Evolutionary conservation across 768 basidiomycete genomes (phyloP), one percentile per base, ranked within the genome.

Genomic region (Xerocomellus intermedius): DNA sequence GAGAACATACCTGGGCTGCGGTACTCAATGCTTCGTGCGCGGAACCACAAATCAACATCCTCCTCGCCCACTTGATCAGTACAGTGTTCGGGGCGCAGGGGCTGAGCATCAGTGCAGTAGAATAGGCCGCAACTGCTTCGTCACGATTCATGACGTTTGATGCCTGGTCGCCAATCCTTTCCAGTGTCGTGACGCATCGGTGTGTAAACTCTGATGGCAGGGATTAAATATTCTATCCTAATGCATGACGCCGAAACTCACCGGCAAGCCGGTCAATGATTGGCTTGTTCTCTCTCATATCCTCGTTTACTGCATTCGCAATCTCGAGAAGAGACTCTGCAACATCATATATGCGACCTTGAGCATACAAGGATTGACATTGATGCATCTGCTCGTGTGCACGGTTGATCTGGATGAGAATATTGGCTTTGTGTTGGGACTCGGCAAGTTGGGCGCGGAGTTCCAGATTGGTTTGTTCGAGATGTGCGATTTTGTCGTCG

Each of bases 331-430:
- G 26, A 38, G 13, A 43, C 5, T 16, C 3, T 2, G 44, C 50
- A 4, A 50, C 61, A 19, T 52, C 53, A 3, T 14, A 2, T 13
- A 55, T 37, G 12, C 17, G 41, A 14, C 51, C 54, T 3, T 50
- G 19, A 0, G 41, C 7, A 43, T 33, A 63, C 26, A 59, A 17
- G 1, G 16, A 4, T 35, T 63, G 48, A 2, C 61, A 59, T 0
- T 39, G 48, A 17, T 52, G 33, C 9, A 37, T 57, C n/a, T 62
- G 21, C 9, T 58, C 43, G 8, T 62, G 55, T 0, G 32, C 33
- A 41, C 1, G 26, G 6, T 48, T 43, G 8, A 54, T 22, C 16
- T 8, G 44, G 16, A 30, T 9, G 6, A 60, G 48, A 17, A 10
- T 28, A 16, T 37, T 22, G 1, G 32, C 28, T 19, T 35, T 37